Base-by-base conservation (phyloP, 2,329 filamentous ascomycete species). In the Ophiostoma sp. region DNA sequence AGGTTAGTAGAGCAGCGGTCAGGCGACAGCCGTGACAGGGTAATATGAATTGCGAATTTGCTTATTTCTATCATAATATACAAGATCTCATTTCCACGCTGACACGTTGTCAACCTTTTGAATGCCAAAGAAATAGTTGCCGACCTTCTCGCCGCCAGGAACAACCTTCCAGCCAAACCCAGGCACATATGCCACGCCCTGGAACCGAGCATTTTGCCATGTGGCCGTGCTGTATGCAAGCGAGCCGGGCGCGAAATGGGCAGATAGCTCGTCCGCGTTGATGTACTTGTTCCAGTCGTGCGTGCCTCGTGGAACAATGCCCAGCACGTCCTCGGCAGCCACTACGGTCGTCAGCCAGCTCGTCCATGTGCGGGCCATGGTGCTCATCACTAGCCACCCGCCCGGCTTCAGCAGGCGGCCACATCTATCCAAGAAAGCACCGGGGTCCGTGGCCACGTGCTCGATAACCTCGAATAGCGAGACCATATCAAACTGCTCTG, bases 271-370 rank as follows among this genome's bases (percentile, higher is more conserved):
- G 17, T 86, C 83, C 73, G 92, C 91, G 77, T 97, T 95, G 74
- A 99, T 89, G 80, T 98, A 99, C 82, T 98, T 96, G 73, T 85
- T 84, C 95, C 95, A 99, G 79, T 97, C 93, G 80, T 99, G 95
- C 66, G 95, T 99, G 1, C 95, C 95, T 73, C 86, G 87, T 11
- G 95, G 95, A 70, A 99, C 95, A 72, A 98, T 92, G 5, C 91
- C 84, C 77, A 96, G 76, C 71, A 97, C 78, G 80, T 95, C 92
- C 81, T 99, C 95, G 0, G 95, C 95, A 73, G 97, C 85, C 33
- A 98, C 82, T 76, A 97, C 97, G 2, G 96, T 99, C 15, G 94
- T 93, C 66, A 97, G 80, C 90, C 93, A 99, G 75, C 92, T 95
- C 72, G 88, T 88, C 85, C 92, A 91, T 1, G 93, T 96, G 73